Base-by-base conservation (phyloP, 306 rosid genomes). In the Vicia sativa region DNA sequence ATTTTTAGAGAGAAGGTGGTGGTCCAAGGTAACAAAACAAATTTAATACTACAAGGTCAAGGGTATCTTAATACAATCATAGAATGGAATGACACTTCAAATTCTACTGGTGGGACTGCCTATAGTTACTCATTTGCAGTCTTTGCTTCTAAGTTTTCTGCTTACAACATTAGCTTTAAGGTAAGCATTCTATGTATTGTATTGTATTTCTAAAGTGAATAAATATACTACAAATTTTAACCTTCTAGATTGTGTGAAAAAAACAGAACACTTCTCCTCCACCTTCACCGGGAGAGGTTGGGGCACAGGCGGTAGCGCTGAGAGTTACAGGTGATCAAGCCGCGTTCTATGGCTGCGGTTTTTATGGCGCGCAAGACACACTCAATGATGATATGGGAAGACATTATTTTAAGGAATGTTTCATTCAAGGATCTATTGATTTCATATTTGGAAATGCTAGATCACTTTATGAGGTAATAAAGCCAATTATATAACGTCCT, bases 281-380 rank as follows among this genome's bases (percentile, higher is more conserved):
- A 28, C 79, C 98, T 4, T 42, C 31, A 15, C 87, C 90, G 0
- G 96, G 96, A 48, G 75, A 9, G 23, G 71, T 44, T 9, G 96
- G 96, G 65, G 95, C 80, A 15, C 97, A 92, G 54, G 97, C 95
- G 11, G 87, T 92, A 75, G 96, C 97, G 5, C 39, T 89, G 58
- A 74, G 89, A 65, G 74, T 92, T 4, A 52, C 70, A 0, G 88
- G 95, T 11, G 98, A 92, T 75, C 78, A 81, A 80, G 80, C 64
- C 2, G 92, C 96, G 54, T 92, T 89, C 66, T 84, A 86, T 71
- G 89, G 90, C 7, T 87, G 91, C 63, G 96, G 98, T n/a, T 84
- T 92, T 34, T 89, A 86, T 77, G 96, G 98, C 42, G 91, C 87
- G 1, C 96, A 89, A 45, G 98, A 92, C 84, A 92, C 95, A 0